A percentile compares a stretch with the other conserved stretches of the same genome.
phyloP scores from a whole-genome alignment of 768 basidiomycete genomes.

The Sutorius australiensis region DNA sequence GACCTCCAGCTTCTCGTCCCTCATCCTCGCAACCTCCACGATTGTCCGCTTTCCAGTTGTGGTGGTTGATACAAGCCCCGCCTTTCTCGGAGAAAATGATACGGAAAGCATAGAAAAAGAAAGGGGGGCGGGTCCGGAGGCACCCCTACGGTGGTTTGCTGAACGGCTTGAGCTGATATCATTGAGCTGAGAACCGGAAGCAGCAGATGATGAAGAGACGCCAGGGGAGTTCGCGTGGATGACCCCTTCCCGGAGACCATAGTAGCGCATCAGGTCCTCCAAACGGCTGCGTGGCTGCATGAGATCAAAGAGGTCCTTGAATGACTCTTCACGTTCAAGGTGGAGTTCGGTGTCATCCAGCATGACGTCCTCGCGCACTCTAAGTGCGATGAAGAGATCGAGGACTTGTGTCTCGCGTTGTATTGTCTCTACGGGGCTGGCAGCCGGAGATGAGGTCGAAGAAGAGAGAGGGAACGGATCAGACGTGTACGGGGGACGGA shows the following conservation, averaged over 20 bases:
- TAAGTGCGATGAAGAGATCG: constrained; percentile 76
- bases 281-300: constrained; percentile 68
- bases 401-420: constrained; percentile 75
- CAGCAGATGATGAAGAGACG: constrained; percentile 1
- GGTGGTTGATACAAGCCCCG: constrained; percentile 34
- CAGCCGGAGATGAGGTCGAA: constrained; percentile 19
- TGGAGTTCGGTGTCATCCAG: constrained; percentile 71
- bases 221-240: constrained; percentile 16
- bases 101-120: constrained; percentile 38
- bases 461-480: constrained; percentile 68
- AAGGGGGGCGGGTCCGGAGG: constrained; percentile 14
- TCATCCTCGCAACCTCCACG: constrained; percentile 46
- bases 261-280: constrained; percentile 64
- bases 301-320: constrained; percentile 76
- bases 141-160: background rate
- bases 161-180: constrained; percentile 5
- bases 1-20: constrained; percentile 55
- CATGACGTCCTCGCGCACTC: constrained; percentile 77
- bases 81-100: constrained; percentile 39
- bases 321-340: constrained; percentile 69
- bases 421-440: constrained; percentile 39
- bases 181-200: background rate
- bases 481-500: constrained; percentile 67
- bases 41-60: constrained; percentile 47
- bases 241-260: constrained; percentile 40